Base-by-base conservation (phyloP, 2,329 filamentous ascomycete genomes). In the Trematosphaeria pertusa region DNA sequence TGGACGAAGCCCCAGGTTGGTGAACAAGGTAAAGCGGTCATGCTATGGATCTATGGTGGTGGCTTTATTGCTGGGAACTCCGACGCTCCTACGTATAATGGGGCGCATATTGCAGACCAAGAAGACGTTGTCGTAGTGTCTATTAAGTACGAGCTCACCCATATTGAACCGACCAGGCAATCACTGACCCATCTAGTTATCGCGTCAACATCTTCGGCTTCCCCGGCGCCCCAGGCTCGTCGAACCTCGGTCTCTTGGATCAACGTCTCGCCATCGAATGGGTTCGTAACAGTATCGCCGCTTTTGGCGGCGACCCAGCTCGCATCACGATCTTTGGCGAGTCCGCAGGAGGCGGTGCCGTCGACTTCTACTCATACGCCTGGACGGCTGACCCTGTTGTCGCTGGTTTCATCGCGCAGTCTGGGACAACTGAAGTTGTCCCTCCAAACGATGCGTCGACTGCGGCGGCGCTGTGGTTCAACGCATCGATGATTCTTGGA, bases 291-390 rank as follows among this genome's bases (percentile, higher is more conserved):
- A 76, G 76, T 44, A 75, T 75, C 38, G 63, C 54, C 6, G 56
- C 53, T 10, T 75, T 75, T 34, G 74, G 74, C 17, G 74, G 73
- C 5, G 71, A 75, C 45, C 62, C 72, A 2, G 56, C 49, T 34
- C 55, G 65, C 4, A 75, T 76, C 30, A 66, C 63, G 11, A 56
- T 75, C n/a, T 73, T 65, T 34, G 73, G 73, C 1, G 69, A 75
- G 37, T 67, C 64, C 17, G 69, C 71, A n/a, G 72, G 72, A 20
- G 65, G 62, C 33, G 64, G 71, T 4, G 61, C 72, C 0, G 75
- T 76, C 0, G 78, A 81, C 50, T 78, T 76, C 58, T 79, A 74
- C 69, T 67, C 74, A 0, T 82, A 79, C 40, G 75, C 79, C 0
- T 80, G 74, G 44, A 55, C 57, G 6, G 40, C 73, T 0, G 75